A percentile compares a stretch with the other conserved stretches of the same genome.
Evolutionary conservation across 2,329 filamentous ascomycete genomes (phyloP).

Genomic region (Trichocomaceae sp.): DNA sequence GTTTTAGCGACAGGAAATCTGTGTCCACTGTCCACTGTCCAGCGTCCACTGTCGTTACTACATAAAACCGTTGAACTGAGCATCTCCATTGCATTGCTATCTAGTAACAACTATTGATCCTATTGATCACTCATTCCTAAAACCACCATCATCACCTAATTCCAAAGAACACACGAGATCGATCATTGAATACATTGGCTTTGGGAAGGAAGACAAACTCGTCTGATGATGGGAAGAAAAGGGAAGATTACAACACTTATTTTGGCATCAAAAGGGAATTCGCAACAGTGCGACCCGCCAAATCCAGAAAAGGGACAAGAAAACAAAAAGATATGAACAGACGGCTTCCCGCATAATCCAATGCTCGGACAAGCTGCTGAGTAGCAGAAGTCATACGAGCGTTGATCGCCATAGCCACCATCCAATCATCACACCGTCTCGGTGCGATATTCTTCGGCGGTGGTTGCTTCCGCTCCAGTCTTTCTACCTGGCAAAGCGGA

Average conservation of each 20-base stretch:
- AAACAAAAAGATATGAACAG: neutral
- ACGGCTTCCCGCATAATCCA: neutral
- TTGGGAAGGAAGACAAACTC: neutral
- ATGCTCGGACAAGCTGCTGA: neutral
- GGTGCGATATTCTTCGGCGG: neutral
- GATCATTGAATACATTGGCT: slow-evolving; percentile 2
- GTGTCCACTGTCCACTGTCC: too few species aligned
- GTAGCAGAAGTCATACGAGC: neutral
- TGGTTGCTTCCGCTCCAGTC: neutral
- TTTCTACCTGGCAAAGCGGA: slow-evolving; percentile 2
- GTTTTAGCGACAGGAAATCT: too few species aligned
- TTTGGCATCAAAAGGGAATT: neutral
- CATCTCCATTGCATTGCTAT: neutral
- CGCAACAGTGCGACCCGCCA: neutral
- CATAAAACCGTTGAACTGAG: neutral
- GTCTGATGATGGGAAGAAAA: neutral
- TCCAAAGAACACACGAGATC: neutral
- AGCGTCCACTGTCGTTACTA: too few species aligned
- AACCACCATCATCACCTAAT: neutral
- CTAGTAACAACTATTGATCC: neutral
- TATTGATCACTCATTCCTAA: neutral
- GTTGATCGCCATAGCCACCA: neutral
- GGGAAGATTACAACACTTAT: neutral
- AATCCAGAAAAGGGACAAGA: neutral
- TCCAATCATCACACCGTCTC: neutral